A percentile compares a stretch with the other conserved stretches of the same genome.
Conservation (phyloP, 1,139 yeast species). For the Entelexis sorbosivorans region DNA sequence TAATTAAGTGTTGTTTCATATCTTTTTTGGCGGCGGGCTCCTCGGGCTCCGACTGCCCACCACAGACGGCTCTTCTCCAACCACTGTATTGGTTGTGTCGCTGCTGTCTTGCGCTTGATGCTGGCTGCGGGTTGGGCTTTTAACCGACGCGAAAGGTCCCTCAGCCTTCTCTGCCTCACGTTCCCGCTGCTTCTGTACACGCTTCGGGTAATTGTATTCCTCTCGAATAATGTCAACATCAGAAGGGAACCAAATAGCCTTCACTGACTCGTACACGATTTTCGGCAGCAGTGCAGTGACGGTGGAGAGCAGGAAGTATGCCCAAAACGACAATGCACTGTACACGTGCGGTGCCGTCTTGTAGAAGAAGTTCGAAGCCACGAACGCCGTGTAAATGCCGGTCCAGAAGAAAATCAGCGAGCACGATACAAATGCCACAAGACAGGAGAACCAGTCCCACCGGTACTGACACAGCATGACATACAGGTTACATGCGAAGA, state of each 20-base stretch:
- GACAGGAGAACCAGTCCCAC: constrained; percentile 86
- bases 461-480: constrained; percentile 72
- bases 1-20: not conserved
- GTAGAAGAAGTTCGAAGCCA: constrained; percentile 59
- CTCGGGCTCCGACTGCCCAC: not conserved
- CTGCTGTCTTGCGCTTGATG: not conserved
- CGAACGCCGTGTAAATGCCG: constrained; percentile 70
- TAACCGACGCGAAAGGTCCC: not conserved
- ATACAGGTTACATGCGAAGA: constrained; percentile 68
- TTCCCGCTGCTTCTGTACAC: not conserved
- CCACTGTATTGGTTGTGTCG: not conserved
- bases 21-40: not conserved
- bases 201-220: constrained; percentile 25
- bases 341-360: constrained; percentile 66
- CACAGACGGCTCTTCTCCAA: not conserved
- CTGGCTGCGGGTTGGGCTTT: not conserved
- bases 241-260: constrained; percentile 52
- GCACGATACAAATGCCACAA: constrained; percentile 55
- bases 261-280: constrained; percentile 51
- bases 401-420: constrained; percentile 76
- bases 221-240: constrained; percentile 85
- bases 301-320: constrained; percentile 60
- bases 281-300: constrained; percentile 66
- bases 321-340: constrained; percentile 72
- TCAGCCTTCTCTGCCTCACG: constrained; percentile 2